phyloP scores from a whole-genome alignment of 108 stramenopile genomes.

The Nitzschia putrida region DNA sequence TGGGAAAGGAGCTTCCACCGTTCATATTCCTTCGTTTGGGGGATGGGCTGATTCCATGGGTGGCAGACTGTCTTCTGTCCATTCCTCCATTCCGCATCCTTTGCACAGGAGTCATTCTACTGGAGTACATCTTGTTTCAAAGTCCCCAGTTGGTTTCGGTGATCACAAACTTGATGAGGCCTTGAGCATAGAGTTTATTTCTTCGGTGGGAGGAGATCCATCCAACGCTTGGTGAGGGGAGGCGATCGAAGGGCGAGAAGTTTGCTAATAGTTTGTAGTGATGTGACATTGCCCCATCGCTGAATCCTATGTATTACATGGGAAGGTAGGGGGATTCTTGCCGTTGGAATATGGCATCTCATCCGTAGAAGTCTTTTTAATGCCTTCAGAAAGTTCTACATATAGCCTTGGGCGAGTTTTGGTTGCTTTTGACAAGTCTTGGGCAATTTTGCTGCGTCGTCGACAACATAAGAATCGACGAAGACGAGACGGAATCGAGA shows the following conservation, averaged over 20 bases:
- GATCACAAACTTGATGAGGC: too few relatives aligned
- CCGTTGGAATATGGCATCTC: too few relatives aligned
- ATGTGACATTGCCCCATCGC: slow-evolving; percentile 2
- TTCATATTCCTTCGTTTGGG: slow-evolving; percentile 7
- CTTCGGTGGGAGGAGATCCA: too few relatives aligned
- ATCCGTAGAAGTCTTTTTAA: too few relatives aligned
- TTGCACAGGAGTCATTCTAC: slow-evolving; percentile 29
- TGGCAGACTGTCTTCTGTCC: slow-evolving; percentile 15
- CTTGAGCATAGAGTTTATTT: too few relatives aligned
- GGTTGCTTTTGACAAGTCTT: too few relatives aligned
- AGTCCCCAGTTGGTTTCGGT: too few relatives aligned
- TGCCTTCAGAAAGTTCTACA: too few relatives aligned
- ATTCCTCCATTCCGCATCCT: slow-evolving; percentile 26
- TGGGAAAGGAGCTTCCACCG: slow-evolving; percentile 2
- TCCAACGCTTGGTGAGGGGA: neutral
- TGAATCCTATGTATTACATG: neutral
- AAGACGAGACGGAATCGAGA: too few relatives aligned
- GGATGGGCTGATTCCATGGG: slow-evolving; percentile 6
- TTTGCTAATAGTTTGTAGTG: neutral
- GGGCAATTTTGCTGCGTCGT: too few relatives aligned
- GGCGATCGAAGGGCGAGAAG: slow-evolving; percentile 4
- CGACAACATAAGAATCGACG: too few relatives aligned
- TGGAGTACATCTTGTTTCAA: slow-evolving; percentile 29
- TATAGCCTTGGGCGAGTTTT: too few relatives aligned
- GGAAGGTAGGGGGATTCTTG: neutral